Conservation (phyloP, 169 alveolate genomes). For the Babesia bigemina region DNA sequence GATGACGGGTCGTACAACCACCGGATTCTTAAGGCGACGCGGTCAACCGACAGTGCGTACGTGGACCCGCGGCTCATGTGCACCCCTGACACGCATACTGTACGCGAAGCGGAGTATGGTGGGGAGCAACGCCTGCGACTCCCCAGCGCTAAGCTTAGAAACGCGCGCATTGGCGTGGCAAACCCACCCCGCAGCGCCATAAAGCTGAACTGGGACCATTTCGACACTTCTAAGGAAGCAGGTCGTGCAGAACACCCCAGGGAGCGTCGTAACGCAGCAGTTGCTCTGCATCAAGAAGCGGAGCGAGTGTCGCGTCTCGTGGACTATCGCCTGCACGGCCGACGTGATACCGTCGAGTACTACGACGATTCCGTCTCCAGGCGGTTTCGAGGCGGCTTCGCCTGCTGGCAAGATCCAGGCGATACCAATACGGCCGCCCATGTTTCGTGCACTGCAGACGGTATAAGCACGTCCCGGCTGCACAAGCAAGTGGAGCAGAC, state of each 20-base stretch:
- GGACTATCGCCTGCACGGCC: slow-evolving; percentile 20
- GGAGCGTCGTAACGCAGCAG: background rate
- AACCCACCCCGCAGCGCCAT: slow-evolving; percentile 18
- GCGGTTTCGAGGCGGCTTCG: slow-evolving; percentile 20
- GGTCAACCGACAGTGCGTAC: slow-evolving; percentile 5
- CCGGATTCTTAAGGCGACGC: background rate
- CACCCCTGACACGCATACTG: background rate
- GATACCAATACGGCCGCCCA: background rate
- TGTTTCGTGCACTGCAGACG: background rate
- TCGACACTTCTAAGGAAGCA: background rate
- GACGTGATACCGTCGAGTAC: slow-evolving; percentile 12
- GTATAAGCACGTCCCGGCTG: slow-evolving; percentile 20
- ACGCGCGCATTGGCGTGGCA: background rate
- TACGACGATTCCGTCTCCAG: slow-evolving; percentile 13
- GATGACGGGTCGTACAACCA: slow-evolving; percentile 9
- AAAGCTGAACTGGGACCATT: slow-evolving; percentile 40
- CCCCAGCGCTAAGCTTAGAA: slow-evolving; percentile 9
- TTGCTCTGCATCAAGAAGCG: background rate
- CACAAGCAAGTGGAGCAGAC: slow-evolving; percentile 39
- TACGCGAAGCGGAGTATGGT: background rate
- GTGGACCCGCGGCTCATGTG: slow-evolving; percentile 33
- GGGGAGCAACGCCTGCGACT: background rate
- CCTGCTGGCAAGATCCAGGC: background rate
- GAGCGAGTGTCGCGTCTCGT: slow-evolving; percentile 19
- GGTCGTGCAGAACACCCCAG: background rate